phyloP scores from a whole-genome alignment of 225 moss, liverwort and hornwort genomes.

The Climacium dendroides region DNA sequence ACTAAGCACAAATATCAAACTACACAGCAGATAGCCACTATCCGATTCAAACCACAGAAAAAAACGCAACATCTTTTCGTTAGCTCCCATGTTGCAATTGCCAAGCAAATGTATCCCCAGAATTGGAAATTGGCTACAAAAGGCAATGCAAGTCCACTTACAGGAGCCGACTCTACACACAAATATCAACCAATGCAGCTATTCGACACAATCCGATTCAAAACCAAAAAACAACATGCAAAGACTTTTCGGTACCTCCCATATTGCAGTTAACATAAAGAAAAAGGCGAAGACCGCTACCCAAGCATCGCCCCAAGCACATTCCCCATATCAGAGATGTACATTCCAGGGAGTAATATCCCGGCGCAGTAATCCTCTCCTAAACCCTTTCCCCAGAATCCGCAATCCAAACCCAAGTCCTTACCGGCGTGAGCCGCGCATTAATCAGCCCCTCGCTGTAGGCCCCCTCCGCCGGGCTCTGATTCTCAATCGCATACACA shows the following conservation, averaged over 20 bases:
- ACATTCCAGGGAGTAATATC: neutral
- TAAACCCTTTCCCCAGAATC: neutral
- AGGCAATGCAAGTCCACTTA: neutral
- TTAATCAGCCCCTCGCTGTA: conserved; percentile 93
- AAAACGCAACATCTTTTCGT: neutral
- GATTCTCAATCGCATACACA: conserved; percentile 80
- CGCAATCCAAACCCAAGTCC: neutral
- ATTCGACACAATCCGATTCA: neutral
- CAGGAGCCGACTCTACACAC: neutral
- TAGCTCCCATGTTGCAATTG: neutral
- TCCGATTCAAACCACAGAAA: neutral
- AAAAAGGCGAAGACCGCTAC: neutral
- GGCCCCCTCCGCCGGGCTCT: conserved; percentile 89
- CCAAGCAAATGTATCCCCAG: neutral
- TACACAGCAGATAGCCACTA: neutral
- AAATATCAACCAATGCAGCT: neutral
- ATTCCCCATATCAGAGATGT: neutral
- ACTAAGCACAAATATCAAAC: neutral
- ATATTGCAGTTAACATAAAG: neutral
- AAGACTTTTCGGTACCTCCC: too few species aligned
- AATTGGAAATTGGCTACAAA: neutral
- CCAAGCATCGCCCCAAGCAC: neutral
- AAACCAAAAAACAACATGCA: too few species aligned
- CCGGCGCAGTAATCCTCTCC: neutral
- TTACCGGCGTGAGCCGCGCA: conserved; percentile 73